Percentiles rank a stretch among this genome's conserved stretches.
These are phyloP conservation scores for Acacia acuminata DNA, from an alignment of 306 rosid genomes.

Conservation along the genomic window DNA sequence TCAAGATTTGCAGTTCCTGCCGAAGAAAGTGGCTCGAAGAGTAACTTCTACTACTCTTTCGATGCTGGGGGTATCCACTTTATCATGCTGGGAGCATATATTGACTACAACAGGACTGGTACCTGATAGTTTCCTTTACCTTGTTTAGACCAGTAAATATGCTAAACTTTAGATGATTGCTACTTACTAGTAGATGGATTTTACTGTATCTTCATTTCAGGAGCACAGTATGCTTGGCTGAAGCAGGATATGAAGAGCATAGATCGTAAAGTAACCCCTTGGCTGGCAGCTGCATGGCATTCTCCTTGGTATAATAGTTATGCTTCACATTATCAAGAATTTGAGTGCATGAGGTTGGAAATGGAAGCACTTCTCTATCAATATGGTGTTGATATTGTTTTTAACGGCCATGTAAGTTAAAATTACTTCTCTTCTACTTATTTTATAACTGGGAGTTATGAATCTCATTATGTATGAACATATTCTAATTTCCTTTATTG, in stretches of 20 bases:
- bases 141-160: not conserved
- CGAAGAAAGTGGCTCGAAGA: slow-evolving; percentile 70
- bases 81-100: slow-evolving; percentile 85
- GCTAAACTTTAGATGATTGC: slow-evolving; percentile 2
- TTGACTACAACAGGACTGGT: slow-evolving; percentile 79
- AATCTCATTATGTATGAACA: slow-evolving; percentile 9
- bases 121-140: slow-evolving; percentile 28
- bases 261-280: slow-evolving; percentile 71
- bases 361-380: slow-evolving; percentile 86
- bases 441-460: slow-evolving; percentile 4
- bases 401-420: slow-evolving; percentile 86
- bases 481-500: slow-evolving; percentile 8
- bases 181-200: slow-evolving; percentile 7
- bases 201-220: slow-evolving; percentile 43
- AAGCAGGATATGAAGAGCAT: slow-evolving; percentile 53
- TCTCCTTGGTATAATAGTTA: slow-evolving; percentile 93
- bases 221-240: slow-evolving; percentile 87
- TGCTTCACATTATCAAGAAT: slow-evolving; percentile 91
- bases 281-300: slow-evolving; percentile 89
- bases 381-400: slow-evolving; percentile 68
- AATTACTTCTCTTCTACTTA: slow-evolving; percentile 9
- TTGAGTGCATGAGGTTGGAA: slow-evolving; percentile 93
- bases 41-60: slow-evolving; percentile 82
- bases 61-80: slow-evolving; percentile 87
- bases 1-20: slow-evolving; percentile 84